phyloP scores from a whole-genome alignment of 108 stramenopile species.

The Cyclotella sp. region DNA sequence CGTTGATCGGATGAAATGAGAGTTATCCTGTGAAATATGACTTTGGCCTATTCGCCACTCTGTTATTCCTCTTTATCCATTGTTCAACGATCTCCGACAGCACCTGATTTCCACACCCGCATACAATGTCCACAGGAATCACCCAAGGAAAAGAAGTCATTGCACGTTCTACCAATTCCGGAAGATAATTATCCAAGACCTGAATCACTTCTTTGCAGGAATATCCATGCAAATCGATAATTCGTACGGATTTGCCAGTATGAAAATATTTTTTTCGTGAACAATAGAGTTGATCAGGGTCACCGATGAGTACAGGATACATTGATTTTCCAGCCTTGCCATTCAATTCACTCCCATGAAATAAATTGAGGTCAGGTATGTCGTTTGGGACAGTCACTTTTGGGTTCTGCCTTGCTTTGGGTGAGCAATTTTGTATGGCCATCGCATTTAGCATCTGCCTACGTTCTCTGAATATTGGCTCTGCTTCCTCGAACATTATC shows the following conservation, averaged over 20 bases:
- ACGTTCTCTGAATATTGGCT: neutral
- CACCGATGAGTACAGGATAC: too few species aligned
- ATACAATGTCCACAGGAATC: constrained; percentile 11
- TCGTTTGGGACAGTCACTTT: too few species aligned
- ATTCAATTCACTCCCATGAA: too few species aligned
- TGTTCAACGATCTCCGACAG: constrained; percentile 11
- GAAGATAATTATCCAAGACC: neutral
- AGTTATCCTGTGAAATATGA: too few species aligned
- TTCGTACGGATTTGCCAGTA: neutral
- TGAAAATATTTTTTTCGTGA: neutral
- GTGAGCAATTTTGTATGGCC: neutral
- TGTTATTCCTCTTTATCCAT: neutral
- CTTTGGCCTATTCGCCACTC: neutral
- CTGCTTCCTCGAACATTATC: neutral
- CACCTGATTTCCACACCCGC: constrained; percentile 14
- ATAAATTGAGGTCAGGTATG: too few species aligned
- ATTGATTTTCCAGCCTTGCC: neutral
- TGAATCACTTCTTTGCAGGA: neutral
- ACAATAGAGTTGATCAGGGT: neutral
- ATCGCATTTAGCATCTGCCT: neutral
- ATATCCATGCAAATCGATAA: constrained; percentile 2
- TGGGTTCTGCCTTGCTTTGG: neutral
- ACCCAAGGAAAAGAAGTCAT: constrained; percentile 1
- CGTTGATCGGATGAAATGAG: too few species aligned
- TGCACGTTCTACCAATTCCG: constrained; percentile 3